Evolutionary conservation across 192 early-diverging fungal genomes (phyloP).

Genomic region (Linnemannia zychae): DNA sequence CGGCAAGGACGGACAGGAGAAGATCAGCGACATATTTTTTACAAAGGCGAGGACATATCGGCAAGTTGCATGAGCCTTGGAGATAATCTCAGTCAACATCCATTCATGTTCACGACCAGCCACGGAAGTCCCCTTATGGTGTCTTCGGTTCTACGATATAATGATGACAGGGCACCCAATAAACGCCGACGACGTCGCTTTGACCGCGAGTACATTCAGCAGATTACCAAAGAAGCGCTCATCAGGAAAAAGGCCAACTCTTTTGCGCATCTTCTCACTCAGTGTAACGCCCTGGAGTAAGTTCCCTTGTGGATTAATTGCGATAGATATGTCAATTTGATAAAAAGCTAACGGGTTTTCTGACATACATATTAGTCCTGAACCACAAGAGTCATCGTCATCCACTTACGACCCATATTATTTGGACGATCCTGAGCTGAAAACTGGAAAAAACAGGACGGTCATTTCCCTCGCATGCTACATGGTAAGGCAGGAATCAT

Average conservation of each 20-base stretch:
- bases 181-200: slow-evolving; percentile 40
- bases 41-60: slow-evolving; percentile 27
- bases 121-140: slow-evolving; percentile 41
- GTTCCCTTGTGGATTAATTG: not conserved
- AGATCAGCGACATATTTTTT: slow-evolving; percentile 38
- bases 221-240: slow-evolving; percentile 57
- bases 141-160: slow-evolving; percentile 38
- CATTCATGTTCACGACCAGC: slow-evolving; percentile 49
- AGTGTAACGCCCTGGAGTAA: slow-evolving; percentile 67
- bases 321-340: not conserved
- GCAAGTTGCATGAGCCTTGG: slow-evolving; percentile 39
- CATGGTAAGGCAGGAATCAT: slow-evolving; percentile 64
- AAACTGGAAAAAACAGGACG: slow-evolving; percentile 79
- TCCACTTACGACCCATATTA: slow-evolving; percentile 82
- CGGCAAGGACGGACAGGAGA: slow-evolving; percentile 16
- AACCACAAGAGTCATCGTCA: slow-evolving; percentile 38
- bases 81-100: slow-evolving; percentile 48
- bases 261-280: slow-evolving; percentile 65
- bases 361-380: slow-evolving; percentile 10
- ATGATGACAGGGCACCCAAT: slow-evolving; percentile 45
- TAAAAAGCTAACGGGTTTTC: too few relatives aligned
- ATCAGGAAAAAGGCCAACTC: slow-evolving; percentile 59
- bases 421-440: slow-evolving; percentile 90
- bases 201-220: slow-evolving; percentile 52
- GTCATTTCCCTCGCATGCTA: slow-evolving; percentile 86